phyloP scores from a whole-genome alignment of 148 eudicot genomes.

The Agrostemma githago region DNA sequence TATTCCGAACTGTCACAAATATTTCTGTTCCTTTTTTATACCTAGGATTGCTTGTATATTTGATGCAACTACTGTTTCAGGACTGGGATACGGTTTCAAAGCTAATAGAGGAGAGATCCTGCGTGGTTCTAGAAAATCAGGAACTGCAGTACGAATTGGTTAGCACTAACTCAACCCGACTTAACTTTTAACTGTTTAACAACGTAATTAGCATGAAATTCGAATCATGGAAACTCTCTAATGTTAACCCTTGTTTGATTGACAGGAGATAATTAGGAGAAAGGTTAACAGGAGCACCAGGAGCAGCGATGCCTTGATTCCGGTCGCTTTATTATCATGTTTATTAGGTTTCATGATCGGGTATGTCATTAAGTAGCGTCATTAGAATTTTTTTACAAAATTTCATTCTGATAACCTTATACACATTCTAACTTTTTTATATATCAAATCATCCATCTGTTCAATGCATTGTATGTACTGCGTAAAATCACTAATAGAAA shows the following conservation, averaged over 20 bases:
- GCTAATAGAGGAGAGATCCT: slow-evolving; percentile 24
- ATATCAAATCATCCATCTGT: background rate
- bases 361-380: slow-evolving; percentile 24
- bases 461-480: background rate
- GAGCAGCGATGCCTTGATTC: background rate
- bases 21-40: background rate
- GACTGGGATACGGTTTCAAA: slow-evolving; percentile 26
- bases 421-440: background rate
- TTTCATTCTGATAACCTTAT: background rate
- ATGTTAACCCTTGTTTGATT: background rate
- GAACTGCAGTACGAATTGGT: slow-evolving; percentile 30
- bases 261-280: slow-evolving; percentile 26
- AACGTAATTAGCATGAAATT: background rate
- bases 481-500: background rate
- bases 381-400: background rate
- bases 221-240: background rate
- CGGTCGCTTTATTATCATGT: slow-evolving; percentile 18
- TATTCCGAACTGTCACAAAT: background rate
- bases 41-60: background rate
- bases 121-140: slow-evolving; percentile 27
- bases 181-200: background rate
- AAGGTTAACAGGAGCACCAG: slow-evolving; percentile 6
- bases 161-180: slow-evolving; percentile 2
- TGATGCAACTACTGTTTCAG: slow-evolving; percentile 15
- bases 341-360: slow-evolving; percentile 26